A percentile compares a stretch with the other conserved stretches of the same genome.
phyloP scores from a whole-genome alignment of 2,329 filamentous ascomycete species.

The Mycogone perniciosa region DNA sequence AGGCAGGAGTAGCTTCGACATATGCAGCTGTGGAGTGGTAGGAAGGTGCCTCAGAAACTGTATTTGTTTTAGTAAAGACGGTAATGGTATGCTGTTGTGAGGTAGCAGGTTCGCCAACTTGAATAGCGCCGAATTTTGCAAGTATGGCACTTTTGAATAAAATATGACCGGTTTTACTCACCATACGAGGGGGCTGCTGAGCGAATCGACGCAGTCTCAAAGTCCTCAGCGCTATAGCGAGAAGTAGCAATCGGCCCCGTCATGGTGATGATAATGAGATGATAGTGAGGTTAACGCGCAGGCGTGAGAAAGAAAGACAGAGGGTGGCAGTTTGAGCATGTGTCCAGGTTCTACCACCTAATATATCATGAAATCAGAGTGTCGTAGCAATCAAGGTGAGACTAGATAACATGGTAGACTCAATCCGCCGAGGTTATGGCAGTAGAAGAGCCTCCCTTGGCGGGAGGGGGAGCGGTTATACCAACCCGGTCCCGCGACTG shows the following conservation, averaged over 20 bases:
- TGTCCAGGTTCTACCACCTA: neutral
- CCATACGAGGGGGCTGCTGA: conserved; percentile 64
- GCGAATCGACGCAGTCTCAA: conserved; percentile 60
- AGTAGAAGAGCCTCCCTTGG: neutral
- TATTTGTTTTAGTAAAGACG: neutral
- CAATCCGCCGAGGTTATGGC: too few species aligned
- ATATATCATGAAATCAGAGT: neutral
- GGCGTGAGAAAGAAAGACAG: too few species aligned
- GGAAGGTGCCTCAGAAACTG: conserved; percentile 59
- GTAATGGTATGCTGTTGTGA: neutral
- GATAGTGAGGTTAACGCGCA: too few species aligned
- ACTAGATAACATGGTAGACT: too few species aligned
- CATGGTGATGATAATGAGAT: conserved; percentile 20
- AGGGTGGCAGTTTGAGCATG: too few species aligned
- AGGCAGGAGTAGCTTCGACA: conserved; percentile 44
- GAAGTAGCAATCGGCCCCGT: conserved; percentile 25
- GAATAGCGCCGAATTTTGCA: neutral
- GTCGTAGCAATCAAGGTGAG: too few species aligned
- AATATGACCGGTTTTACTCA: conserved; percentile 29
- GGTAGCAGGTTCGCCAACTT: neutral
- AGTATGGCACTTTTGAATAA: neutral
- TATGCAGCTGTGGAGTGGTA: conserved; percentile 52
- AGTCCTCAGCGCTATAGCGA: conserved; percentile 45
- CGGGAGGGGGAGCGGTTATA: neutral
- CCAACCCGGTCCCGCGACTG: neutral